These are phyloP conservation scores for Trichosphaerium sp. DNA, from an alignment of 78 protist genomes.

Conservation along the genomic window DNA sequence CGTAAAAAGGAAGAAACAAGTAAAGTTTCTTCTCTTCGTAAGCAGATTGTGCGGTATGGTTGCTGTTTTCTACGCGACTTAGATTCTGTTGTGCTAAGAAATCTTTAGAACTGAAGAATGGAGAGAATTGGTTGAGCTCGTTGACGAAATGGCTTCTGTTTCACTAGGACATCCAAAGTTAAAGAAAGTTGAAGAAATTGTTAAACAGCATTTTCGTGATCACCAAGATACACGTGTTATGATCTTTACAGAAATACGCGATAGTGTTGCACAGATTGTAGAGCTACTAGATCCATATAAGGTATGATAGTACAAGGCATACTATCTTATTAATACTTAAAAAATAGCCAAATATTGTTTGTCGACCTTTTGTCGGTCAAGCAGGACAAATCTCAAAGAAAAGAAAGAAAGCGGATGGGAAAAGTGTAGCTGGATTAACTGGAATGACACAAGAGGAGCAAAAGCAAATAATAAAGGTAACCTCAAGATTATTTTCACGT, in stretches of 20 bases:
- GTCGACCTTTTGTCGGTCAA: too few relatives aligned
- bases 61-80: neutral
- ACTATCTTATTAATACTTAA: too few relatives aligned
- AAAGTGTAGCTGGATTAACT: neutral
- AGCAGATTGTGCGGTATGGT: neutral
- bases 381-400: neutral
- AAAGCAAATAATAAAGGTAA: neutral
- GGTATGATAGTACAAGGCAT: neutral
- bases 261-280: constrained; percentile 19
- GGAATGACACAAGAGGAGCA: constrained; percentile 27
- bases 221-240: constrained; percentile 42
- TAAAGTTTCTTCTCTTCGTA: too few relatives aligned
- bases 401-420: constrained; percentile 2
- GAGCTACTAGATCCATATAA: neutral
- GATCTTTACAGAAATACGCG: constrained; percentile 46
- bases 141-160: neutral
- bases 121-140: neutral
- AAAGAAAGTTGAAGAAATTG: neutral
- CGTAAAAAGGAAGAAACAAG: too few relatives aligned
- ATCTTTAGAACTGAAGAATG: neutral
- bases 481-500: constrained; percentile 3
- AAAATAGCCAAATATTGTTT: too few relatives aligned
- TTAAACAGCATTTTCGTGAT: constrained; percentile 14
- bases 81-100: too few relatives aligned
- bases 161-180: constrained; percentile 14